Conservation (phyloP, 208 protist genomes). For the Acanthamoeba triangularis region DNA sequence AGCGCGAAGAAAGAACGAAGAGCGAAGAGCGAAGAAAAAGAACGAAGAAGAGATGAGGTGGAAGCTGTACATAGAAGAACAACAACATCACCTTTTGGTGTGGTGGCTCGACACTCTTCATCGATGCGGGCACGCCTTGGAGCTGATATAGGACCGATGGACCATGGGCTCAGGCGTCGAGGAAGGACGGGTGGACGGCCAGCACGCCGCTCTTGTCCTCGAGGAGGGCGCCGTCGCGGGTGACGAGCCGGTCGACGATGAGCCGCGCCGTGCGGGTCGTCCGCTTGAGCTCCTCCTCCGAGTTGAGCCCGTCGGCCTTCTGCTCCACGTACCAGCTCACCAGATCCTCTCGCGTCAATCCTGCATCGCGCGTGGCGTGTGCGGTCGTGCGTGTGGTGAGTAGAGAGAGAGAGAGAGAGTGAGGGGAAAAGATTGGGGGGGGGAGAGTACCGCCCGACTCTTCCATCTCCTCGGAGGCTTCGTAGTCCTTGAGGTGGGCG, state of each 20-base stretch:
- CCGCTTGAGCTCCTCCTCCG: conserved; percentile 54
- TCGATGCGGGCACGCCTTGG: no score
- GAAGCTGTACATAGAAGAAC: not conserved
- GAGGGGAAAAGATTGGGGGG: no score
- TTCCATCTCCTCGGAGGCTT: conserved; percentile 35
- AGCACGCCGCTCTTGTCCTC: not conserved
- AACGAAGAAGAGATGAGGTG: not conserved
- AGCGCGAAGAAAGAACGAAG: not conserved
- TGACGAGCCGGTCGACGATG: conserved; percentile 41
- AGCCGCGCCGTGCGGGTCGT: conserved; percentile 2
- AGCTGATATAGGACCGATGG: no score
- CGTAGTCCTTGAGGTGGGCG: not conserved
- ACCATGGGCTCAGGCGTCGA: not conserved
- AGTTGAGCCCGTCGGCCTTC: conserved; percentile 23
- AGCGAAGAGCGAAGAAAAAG: no score
- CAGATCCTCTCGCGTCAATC: conserved; percentile 69
- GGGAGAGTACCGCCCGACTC: not conserved
- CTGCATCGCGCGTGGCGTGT: not conserved
- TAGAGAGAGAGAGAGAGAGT: not conserved
- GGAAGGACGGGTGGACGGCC: conserved; percentile 51
- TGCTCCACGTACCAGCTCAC: conserved; percentile 82
- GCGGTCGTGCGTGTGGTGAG: not conserved
- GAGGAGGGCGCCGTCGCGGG: conserved; percentile 69
- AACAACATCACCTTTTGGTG: not conserved
- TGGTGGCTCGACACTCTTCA: no score